Conservation (phyloP, 257 asterid genomes). For the Dorcoceras hygrometricum region DNA sequence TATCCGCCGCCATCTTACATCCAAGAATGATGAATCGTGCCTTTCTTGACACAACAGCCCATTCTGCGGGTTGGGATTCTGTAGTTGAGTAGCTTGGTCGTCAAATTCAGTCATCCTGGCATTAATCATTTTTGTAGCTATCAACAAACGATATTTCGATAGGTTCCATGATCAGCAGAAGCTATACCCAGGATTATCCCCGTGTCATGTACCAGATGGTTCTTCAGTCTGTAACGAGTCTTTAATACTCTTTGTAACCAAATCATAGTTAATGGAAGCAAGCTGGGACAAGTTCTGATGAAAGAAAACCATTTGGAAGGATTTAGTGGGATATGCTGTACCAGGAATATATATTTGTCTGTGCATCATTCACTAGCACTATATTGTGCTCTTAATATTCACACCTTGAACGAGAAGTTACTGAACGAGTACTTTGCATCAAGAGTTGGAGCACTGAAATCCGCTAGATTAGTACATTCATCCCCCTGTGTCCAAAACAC, state of each 20-base stretch:
- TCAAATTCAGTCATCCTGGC: not conserved
- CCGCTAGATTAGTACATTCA: not conserved
- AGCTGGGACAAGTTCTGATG: slow-evolving; percentile 3
- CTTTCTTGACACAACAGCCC: no score
- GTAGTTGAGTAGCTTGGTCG: not conserved
- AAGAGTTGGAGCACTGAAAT: not conserved
- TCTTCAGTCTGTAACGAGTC: not conserved
- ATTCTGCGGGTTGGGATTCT: not conserved
- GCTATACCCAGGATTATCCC: not conserved
- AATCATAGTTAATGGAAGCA: not conserved
- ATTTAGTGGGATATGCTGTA: not conserved
- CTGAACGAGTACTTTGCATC: not conserved
- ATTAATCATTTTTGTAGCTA: not conserved
- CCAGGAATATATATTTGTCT: not conserved
- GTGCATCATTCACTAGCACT: not conserved
- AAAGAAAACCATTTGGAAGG: not conserved
- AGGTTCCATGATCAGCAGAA: not conserved
- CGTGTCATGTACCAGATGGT: not conserved
- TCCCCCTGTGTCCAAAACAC: not conserved
- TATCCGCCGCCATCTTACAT: not conserved
- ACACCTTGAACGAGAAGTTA: not conserved
- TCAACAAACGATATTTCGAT: not conserved
- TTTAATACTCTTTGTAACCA: not conserved
- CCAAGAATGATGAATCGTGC: no score
- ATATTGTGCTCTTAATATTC: not conserved